Evolutionary conservation across 2,329 filamentous ascomycete species (phyloP).

Genomic region (Fusarium floridanum): DNA sequence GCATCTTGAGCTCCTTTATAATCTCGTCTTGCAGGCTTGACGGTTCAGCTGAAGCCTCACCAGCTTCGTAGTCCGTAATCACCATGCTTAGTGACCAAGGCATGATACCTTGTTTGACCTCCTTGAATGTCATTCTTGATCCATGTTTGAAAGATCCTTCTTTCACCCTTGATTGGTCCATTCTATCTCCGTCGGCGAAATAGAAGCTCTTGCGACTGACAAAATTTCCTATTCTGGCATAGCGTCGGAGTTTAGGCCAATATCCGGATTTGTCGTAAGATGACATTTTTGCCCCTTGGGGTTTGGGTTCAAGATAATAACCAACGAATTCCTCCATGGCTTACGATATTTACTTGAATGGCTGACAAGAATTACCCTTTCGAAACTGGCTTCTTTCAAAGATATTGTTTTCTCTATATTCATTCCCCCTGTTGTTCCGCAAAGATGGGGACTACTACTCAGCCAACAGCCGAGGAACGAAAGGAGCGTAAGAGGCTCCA

Average conservation of each 20-base stretch:
- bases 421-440: neutral
- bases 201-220: slow-evolving; percentile 19
- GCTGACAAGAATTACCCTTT: slow-evolving; percentile 2
- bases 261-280: slow-evolving; percentile 7
- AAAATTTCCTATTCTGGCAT: slow-evolving; percentile 22
- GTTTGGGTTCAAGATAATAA: neutral
- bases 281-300: slow-evolving; percentile 25
- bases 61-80: neutral
- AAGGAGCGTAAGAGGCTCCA: slow-evolving; percentile 23
- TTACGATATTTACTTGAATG: neutral
- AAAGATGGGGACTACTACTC: neutral
- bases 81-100: neutral
- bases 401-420: neutral
- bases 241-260: slow-evolving; percentile 18
- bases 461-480: neutral
- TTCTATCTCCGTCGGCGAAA: neutral
- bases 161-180: neutral
- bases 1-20: neutral
- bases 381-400: neutral
- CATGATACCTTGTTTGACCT: neutral
- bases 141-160: neutral
- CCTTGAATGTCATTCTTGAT: neutral
- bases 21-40: neutral
- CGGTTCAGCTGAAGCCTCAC: neutral
- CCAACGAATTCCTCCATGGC: neutral